These are phyloP conservation scores for Alloteropsis angusta DNA, from an alignment of 202 grass and related monocot genomes.

Conservation along the genomic window DNA sequence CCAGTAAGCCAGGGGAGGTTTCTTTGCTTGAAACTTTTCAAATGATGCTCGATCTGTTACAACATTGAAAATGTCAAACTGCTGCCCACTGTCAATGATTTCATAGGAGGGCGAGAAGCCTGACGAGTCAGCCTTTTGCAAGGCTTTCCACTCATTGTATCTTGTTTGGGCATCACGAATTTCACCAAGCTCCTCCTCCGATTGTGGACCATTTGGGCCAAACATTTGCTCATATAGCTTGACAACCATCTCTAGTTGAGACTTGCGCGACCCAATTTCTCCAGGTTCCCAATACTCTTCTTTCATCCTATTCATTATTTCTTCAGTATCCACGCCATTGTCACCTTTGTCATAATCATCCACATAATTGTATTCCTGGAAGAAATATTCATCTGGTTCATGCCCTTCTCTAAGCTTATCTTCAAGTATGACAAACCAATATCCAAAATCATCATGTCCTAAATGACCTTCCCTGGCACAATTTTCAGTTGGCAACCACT, in stretches of 20 bases:
- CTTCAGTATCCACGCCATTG: constrained; percentile 59
- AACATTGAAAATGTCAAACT: constrained; percentile 55
- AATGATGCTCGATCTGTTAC: constrained; percentile 58
- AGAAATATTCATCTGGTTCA: constrained; percentile 80
- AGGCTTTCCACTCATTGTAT: constrained; percentile 74
- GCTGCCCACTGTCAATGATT: constrained; percentile 64
- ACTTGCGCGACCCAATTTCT: constrained; percentile 46
- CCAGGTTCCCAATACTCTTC: constrained; percentile 94
- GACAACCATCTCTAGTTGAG: constrained; percentile 62
- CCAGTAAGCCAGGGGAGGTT: constrained; percentile 79
- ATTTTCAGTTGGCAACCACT: constrained; percentile 62
- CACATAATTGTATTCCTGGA: constrained; percentile 89
- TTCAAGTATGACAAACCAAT: constrained; percentile 88
- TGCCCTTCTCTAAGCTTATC: constrained; percentile 83
- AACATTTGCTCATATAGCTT: constrained; percentile 98
- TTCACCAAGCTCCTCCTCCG: constrained; percentile 81
- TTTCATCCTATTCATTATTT: constrained; percentile 59
- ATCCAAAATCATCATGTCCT: constrained; percentile 98
- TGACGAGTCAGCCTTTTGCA: constrained; percentile 30
- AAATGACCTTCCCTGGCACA: constrained; percentile 79
- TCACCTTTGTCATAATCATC: constrained; percentile 97
- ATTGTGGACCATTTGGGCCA: constrained; percentile 79
- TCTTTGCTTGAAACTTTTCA: constrained; percentile 79
- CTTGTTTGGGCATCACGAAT: constrained; percentile 74
- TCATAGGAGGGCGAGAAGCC: constrained; percentile 41